Percentiles rank a stretch among this genome's conserved stretches.
These are phyloP conservation scores for Calonectria hawksworthii DNA, from an alignment of 2,329 filamentous ascomycete genomes.

Conservation along the genomic window DNA sequence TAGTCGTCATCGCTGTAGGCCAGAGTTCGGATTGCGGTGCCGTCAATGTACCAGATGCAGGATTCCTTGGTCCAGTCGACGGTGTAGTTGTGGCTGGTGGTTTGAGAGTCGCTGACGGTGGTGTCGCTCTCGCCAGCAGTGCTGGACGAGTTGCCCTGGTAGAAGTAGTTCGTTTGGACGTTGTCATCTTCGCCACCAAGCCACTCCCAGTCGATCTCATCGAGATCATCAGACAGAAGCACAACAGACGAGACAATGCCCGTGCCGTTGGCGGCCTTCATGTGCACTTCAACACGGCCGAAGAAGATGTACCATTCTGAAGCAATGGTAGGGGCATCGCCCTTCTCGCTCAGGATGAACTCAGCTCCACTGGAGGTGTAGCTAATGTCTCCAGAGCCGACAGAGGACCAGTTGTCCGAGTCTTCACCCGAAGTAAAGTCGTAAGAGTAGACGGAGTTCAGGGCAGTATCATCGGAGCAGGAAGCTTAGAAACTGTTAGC, in stretches of 20 bases:
- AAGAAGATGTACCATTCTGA: slow-evolving; percentile 88
- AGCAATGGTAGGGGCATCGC: slow-evolving; percentile 73
- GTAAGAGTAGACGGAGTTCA: slow-evolving; percentile 23
- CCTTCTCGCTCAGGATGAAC: slow-evolving; percentile 69
- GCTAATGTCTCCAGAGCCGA: slow-evolving; percentile 31
- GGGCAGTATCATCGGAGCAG: slow-evolving; percentile 26
- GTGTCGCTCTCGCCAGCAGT: slow-evolving; percentile 78
- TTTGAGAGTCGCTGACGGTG: slow-evolving; percentile 65
- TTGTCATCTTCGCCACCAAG: slow-evolving; percentile 79
- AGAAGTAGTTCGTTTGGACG: slow-evolving; percentile 89
- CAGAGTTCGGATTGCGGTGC: slow-evolving; percentile 70
- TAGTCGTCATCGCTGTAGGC: slow-evolving; percentile 68
- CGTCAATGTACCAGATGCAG: slow-evolving; percentile 76
- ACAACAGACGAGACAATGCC: slow-evolving; percentile 85
- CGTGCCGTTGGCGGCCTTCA: slow-evolving; percentile 79
- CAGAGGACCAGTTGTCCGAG: slow-evolving; percentile 32
- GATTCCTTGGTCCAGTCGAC: slow-evolving; percentile 76
- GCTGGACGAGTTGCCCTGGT: slow-evolving; percentile 76
- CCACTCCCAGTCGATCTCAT: slow-evolving; percentile 82
- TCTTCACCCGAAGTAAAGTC: slow-evolving; percentile 33
- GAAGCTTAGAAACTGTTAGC: slow-evolving; percentile 5
- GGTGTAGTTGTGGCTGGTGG: slow-evolving; percentile 73
- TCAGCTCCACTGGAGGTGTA: slow-evolving; percentile 37
- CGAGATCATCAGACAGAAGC: slow-evolving; percentile 81
- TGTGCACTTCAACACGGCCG: slow-evolving; percentile 76